These are phyloP conservation scores for Periconia digitata DNA, from an alignment of 2,329 filamentous ascomycete genomes.

Conservation along the genomic window DNA sequence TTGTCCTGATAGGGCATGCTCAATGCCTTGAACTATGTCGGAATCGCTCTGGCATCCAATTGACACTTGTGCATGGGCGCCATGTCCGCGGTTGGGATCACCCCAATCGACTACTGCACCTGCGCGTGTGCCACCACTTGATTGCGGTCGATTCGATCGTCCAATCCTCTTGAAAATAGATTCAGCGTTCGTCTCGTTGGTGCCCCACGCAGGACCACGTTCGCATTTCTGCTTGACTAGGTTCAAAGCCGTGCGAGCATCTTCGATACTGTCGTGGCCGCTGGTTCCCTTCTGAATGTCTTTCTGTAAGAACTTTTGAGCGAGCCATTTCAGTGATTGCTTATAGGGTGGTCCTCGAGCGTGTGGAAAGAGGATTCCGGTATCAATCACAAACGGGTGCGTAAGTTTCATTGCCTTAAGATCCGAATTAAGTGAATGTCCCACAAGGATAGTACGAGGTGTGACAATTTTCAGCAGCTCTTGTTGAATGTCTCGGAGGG, in stretches of 20 bases:
- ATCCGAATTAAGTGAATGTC: constrained; percentile 81
- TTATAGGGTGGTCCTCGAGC: constrained; percentile 87
- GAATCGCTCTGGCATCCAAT: constrained; percentile 61
- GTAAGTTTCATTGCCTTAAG: constrained; percentile 81
- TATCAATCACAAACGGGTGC: constrained; percentile 93
- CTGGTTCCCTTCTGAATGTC: constrained; percentile 81
- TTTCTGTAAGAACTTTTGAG: constrained; percentile 79
- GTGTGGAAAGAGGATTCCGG: constrained; percentile 85
- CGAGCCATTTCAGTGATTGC: constrained; percentile 85
- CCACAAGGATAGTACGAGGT: constrained; percentile 72
- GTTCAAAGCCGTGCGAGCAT: constrained; percentile 87
- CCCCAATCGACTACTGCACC: constrained; percentile 89
- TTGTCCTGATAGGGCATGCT: constrained; percentile 55
- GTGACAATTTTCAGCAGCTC: constrained; percentile 73
- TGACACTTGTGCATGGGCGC: constrained; percentile 56
- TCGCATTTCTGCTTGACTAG: constrained; percentile 96
- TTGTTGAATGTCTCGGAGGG: constrained; percentile 77
- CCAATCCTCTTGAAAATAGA: constrained; percentile 84
- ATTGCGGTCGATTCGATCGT: constrained; percentile 54
- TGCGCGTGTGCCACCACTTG: constrained; percentile 40
- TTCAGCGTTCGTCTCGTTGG: constrained; percentile 75
- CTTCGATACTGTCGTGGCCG: constrained; percentile 91
- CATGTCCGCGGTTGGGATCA: constrained; percentile 66
- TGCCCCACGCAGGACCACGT: constrained; percentile 84
- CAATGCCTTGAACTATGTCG: constrained; percentile 59